Conservation (phyloP, 495 filamentous ascomycete genomes). For the Clohesyomyces aquaticus region DNA sequence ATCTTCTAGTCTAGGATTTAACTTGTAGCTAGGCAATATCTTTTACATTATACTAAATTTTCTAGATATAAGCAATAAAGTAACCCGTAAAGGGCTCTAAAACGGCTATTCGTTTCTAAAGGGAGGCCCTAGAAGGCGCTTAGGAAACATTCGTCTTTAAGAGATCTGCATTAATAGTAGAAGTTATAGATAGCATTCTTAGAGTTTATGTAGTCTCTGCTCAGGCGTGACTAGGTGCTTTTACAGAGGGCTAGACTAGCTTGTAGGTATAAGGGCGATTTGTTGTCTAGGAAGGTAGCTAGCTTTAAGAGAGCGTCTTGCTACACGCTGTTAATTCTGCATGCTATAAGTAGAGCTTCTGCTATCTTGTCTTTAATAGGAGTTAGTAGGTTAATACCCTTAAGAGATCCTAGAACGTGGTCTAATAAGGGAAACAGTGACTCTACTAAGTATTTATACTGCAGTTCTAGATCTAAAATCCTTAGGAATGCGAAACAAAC, state of each 20-base stretch:
- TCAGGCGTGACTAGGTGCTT: not conserved
- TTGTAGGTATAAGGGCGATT: not conserved
- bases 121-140: not conserved
- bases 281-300: not conserved
- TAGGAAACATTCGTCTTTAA: not conserved
- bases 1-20: not conserved
- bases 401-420: not conserved
- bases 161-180: not conserved
- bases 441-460: not conserved
- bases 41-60: not conserved
- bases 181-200: slow-evolving; percentile 1
- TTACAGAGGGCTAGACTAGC: not conserved
- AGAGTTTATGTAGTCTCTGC: not conserved
- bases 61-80: slow-evolving; percentile 2
- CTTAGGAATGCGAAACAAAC: slow-evolving; percentile 1
- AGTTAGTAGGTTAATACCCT: not conserved
- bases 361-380: not conserved
- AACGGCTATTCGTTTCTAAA: not conserved
- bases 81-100: not conserved
- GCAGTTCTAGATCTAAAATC: not conserved
- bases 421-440: not conserved
- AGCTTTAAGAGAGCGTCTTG: no score
- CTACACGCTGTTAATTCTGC: not conserved
- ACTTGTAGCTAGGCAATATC: not conserved
- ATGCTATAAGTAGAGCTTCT: slow-evolving; percentile 1